These are phyloP conservation scores for Pulveroboletus sp. DNA, from an alignment of 768 basidiomycete species.

Conservation along the genomic window DNA sequence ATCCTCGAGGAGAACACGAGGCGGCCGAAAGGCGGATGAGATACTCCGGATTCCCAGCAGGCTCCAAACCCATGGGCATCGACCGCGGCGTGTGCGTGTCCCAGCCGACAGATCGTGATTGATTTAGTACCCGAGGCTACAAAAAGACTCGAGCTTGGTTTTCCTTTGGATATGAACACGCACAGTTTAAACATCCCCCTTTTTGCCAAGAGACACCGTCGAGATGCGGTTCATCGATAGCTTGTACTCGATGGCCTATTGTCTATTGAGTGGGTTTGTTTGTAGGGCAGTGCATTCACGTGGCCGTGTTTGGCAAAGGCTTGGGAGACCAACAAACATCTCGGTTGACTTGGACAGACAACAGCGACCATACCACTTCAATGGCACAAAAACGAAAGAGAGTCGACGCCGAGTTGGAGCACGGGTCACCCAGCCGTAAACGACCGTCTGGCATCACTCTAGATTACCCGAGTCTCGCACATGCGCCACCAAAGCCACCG, in stretches of 20 bases:
- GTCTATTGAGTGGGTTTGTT: background rate
- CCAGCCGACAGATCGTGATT: background rate
- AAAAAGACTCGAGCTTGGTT: background rate
- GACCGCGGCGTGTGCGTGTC: background rate
- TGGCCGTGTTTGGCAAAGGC: conserved; percentile 25
- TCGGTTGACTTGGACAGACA: background rate
- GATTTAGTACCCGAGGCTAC: background rate
- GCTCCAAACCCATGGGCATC: background rate
- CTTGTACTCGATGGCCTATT: background rate
- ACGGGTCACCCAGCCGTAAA: conserved; percentile 1
- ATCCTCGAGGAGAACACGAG: conserved; percentile 25
- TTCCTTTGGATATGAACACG: background rate
- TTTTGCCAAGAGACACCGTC: too few species aligned
- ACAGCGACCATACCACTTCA: background rate
- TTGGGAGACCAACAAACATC: conserved; percentile 16
- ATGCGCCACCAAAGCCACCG: conserved; percentile 18
- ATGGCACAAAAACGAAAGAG: conserved; percentile 30
- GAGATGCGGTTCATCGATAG: background rate
- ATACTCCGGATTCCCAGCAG: background rate
- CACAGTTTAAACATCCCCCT: too few species aligned
- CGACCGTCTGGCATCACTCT: conserved; percentile 5
- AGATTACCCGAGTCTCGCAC: conserved; percentile 23
- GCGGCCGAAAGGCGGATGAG: conserved; percentile 7
- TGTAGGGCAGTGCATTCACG: background rate
- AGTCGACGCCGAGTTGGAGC: conserved; percentile 12